phyloP scores from a whole-genome alignment of 306 rosid species.

The Cicer yamashitae region DNA sequence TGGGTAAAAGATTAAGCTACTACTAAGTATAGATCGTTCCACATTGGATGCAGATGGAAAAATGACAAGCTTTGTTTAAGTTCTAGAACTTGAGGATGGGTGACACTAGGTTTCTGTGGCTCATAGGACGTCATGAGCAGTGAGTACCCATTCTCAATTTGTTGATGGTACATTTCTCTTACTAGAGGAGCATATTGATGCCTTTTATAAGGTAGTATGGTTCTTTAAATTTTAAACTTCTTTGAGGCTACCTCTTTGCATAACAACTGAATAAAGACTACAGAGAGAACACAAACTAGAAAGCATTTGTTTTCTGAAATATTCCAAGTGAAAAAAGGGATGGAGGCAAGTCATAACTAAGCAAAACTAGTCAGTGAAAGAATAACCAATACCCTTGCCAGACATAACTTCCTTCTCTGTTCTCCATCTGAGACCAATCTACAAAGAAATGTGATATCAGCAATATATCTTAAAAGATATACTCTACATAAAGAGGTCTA shows the following conservation, averaged over 20 bases:
- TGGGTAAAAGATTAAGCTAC: background rate
- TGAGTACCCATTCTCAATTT: background rate
- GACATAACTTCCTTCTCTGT: constrained; percentile 89
- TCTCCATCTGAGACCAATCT: constrained; percentile 99
- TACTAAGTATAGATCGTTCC: too few relatives aligned
- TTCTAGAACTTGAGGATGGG: too few relatives aligned
- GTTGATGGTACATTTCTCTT: constrained; percentile 1
- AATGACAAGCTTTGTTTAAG: too few relatives aligned
- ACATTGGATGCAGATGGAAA: too few relatives aligned
- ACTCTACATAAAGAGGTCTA: constrained; percentile 1
- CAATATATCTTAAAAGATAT: constrained; percentile 36
- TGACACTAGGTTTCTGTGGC: background rate
- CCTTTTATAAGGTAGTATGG: background rate
- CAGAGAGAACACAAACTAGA: constrained; percentile 26
- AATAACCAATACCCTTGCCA: constrained; percentile 77
- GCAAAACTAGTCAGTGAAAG: constrained; percentile 35
- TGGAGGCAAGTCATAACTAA: constrained; percentile 19
- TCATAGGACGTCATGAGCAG: background rate
- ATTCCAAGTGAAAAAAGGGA: constrained; percentile 7
- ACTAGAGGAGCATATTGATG: background rate
- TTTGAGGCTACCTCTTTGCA: background rate
- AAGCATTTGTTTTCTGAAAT: constrained; percentile 32
- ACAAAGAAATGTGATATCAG: constrained; percentile 43
- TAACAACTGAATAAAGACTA: background rate
- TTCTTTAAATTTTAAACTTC: background rate